Evolutionary conservation across 768 basidiomycete genomes (phyloP).

Genomic region (Suillus subaureus): DNA sequence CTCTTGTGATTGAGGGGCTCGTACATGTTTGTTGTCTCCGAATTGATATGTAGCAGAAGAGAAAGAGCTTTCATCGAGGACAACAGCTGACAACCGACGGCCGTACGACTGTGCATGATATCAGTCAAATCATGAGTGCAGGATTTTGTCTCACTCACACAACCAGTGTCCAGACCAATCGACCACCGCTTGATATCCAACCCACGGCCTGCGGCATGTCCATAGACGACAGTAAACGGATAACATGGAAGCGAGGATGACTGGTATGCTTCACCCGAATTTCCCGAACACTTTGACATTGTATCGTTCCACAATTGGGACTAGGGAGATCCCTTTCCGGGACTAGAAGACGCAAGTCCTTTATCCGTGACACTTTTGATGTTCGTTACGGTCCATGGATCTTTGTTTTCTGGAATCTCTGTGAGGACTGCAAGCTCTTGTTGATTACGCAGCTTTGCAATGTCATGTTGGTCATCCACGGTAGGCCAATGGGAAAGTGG

Average conservation of each 20-base stretch:
- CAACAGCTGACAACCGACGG: conserved; percentile 62
- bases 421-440: conserved; percentile 73
- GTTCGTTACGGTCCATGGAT: conserved; percentile 71
- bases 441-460: conserved; percentile 44
- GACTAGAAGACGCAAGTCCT: conserved; percentile 33
- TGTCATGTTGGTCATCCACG: conserved; percentile 24
- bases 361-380: conserved; percentile 42
- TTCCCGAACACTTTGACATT: conserved; percentile 62
- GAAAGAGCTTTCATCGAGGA: conserved; percentile 45
- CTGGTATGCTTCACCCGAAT: conserved; percentile 27
- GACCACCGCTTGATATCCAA: conserved; percentile 84
- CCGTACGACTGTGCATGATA: conserved; percentile 51
- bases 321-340: conserved; percentile 69
- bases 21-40: conserved; percentile 19
- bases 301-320: conserved; percentile 70
- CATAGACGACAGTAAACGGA: conserved; percentile 80
- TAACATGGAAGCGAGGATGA: conserved; percentile 54
- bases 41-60: conserved; percentile 2
- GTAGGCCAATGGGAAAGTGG: conserved; percentile 69
- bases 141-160: conserved; percentile 50
- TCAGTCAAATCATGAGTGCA: conserved; percentile 11
- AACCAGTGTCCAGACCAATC: conserved; percentile 86
- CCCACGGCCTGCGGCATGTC: conserved; percentile 79
- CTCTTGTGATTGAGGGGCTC: conserved; percentile 22
- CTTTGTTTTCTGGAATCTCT: conserved; percentile 72